Base-by-base conservation (phyloP, 2,329 filamentous ascomycete species). In the Ceratocystis cacaofunesta region DNA sequence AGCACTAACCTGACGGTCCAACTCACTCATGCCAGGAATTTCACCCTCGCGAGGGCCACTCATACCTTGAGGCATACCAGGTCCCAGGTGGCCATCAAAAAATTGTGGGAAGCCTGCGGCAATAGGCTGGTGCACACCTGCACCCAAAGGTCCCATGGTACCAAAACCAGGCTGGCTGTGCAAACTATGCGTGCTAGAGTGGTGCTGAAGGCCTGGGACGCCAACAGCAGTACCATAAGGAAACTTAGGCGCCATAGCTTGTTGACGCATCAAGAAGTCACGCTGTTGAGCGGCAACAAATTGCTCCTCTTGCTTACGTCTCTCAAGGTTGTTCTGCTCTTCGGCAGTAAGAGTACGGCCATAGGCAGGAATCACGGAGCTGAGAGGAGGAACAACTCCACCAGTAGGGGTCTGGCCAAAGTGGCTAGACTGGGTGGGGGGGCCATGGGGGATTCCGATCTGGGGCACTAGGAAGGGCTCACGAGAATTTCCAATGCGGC, bases 391-490 rank as follows among this genome's bases (percentile, higher is more conserved):
- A 65, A 92, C 85, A 46, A 89, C 86, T 58, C 84, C 82, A 22
- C 84, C 84, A 30, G 80, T 75, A 30, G 78, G 76, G 28, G 78
- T 76, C 3, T 79, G 73, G 67, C 78, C 74, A 75, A 81, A 81
- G 4, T 79, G 75, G 2, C 79, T 76, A 48, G 76, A 73, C 68
- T 79, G 75, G 60, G 78, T 76, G 25, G 90, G 83, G 5, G 88
- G 85, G 0, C 92, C 94, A 74, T 99, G 92, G 62, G 91, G 86
- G 64, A 97, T 91, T 22, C 92, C 92, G 70, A 97, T 96, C 75
- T 99, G 92, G 36, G 94, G 94, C 32, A 99, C 95, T 58, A 99
- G 80, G 80, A 99, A 99, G 0, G 94, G 94, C 76, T 99, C 94
- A 32, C 95, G 84, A 5, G 94, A 97, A 76, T 99, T 99, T 1